Base-by-base conservation (phyloP, 805 yeast species). In the Ogataea chonburiensis region DNA sequence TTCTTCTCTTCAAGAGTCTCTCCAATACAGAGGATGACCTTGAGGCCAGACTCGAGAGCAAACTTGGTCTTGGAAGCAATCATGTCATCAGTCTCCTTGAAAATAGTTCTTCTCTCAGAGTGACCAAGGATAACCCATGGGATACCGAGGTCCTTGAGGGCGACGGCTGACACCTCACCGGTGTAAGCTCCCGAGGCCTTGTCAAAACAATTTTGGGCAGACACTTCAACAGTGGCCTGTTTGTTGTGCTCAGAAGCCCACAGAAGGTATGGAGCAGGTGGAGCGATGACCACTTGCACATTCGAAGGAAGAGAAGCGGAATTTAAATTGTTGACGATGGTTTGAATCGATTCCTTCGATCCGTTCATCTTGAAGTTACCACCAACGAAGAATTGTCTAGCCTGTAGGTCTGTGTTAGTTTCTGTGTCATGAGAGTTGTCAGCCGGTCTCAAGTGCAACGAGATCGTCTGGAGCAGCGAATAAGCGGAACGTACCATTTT, bases 351-450 rank as follows among this genome's bases (percentile, higher is more conserved):
- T 56, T 75, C 77, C 70, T 81, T 81, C 62, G 95, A 71, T 64
- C 98, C 98, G 78, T 93, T 93, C 86, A 93, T 82, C 71, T 93
- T 93, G 79, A 93, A 91, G 88, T 93, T 93, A 61, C 98, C 98
- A 58, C 98, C 98, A 62, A 93, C 96, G 68, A 93, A 89, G 73
- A 91, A 93, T 43, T 57, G 58, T 55, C 64, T 56, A 40, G 63
- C 49, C 57, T 52, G 46, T 38, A 37, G 30, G 16, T 22, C 12
- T 14, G 26, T 38, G 51, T 42, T 46, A 44, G 40, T 46, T 36
- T 40, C 31, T 25, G 34, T 20, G 20, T 10, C 19, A 18, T 11
- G 24, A 38, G 23, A 24, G 24, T n/a, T 12, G 30, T 31, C 37
- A 39, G 33, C 29, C 28, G 52, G 45, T 28, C 38, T 40, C 37